Percentiles rank a stretch among this genome's conserved stretches.
Evolutionary conservation across 2,329 filamentous ascomycete genomes (phyloP).

Genomic region (Trichoderma simmonsii): DNA sequence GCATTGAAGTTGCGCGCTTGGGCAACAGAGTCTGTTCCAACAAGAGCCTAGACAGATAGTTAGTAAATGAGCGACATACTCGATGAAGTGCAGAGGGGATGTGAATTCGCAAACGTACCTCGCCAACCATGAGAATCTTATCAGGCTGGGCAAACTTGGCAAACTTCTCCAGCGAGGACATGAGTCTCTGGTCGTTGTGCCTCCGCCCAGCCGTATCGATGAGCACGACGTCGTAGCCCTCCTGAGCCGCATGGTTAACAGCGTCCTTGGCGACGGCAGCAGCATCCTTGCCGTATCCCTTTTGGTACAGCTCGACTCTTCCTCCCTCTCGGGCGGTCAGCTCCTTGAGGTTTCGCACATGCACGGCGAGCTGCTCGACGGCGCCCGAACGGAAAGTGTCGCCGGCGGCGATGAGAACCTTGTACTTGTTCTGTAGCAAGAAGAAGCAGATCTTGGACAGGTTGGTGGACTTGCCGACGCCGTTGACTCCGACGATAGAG

Average conservation of each 20-base stretch:
- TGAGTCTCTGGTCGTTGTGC: slow-evolving; percentile 92
- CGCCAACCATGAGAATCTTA: slow-evolving; percentile 94
- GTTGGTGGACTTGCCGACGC: slow-evolving; percentile 97
- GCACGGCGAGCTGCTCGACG: slow-evolving; percentile 93
- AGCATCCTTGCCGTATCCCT: slow-evolving; percentile 96
- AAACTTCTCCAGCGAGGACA: slow-evolving; percentile 97
- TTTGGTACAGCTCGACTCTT: slow-evolving; percentile 87
- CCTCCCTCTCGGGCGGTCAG: slow-evolving; percentile 80
- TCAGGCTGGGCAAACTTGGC: slow-evolving; percentile 93
- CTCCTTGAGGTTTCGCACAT: slow-evolving; percentile 90
- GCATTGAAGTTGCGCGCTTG: slow-evolving; percentile 96
- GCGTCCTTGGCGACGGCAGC: slow-evolving; percentile 94
- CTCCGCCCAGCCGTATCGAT: slow-evolving; percentile 94
- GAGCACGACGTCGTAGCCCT: slow-evolving; percentile 86
- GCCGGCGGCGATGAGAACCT: slow-evolving; percentile 87
- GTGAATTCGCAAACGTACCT: slow-evolving; percentile 34
- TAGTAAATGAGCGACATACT: background rate
- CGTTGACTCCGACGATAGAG: slow-evolving; percentile 96
- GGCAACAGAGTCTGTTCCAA: slow-evolving; percentile 91
- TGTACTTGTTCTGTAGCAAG: slow-evolving; percentile 93
- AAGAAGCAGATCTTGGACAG: slow-evolving; percentile 98
- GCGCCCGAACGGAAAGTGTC: slow-evolving; percentile 97
- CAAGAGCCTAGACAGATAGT: slow-evolving; percentile 60
- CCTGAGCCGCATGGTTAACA: slow-evolving; percentile 71
- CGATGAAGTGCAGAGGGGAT: background rate